Base-by-base conservation (phyloP, 2,329 filamentous ascomycete species). In the Zymoseptoria tritici region DNA sequence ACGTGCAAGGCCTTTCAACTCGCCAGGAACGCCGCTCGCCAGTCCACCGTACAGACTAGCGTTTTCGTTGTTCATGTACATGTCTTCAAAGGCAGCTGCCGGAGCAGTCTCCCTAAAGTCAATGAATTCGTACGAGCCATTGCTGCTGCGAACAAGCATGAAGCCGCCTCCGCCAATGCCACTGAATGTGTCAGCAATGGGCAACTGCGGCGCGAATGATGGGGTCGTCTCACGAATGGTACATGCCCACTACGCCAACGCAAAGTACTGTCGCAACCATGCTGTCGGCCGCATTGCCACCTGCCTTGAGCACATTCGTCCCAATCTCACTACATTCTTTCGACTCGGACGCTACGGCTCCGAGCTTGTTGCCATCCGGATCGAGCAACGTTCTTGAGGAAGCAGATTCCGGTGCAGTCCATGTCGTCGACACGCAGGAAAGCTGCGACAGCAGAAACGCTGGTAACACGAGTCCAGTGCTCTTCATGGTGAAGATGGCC, bases 121-220 rank as follows among this genome's bases (percentile, higher is more conserved):
- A 66, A 97, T 85, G 60, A 87, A 86, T 70, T 96, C 91, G 71
- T 92, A 95, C 19, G 79, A 79, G n/a, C 91, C 91, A 60, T 90
- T 79, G 16, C 83, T 77, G 36, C 84, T 51, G 26, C 65, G 56
- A 4, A 67, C 63, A 8, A 67, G 62, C 63, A 67, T 65, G 75
- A 97, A 97, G 2, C 93, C 93, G 49, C 93, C 93, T 6, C 93
- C 93, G 20, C 90, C 92, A 60, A 97, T 88, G 16, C 93, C 92
- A 49, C 76, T 73, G 55, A 72, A 73, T 24, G 6, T 9, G 22
- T 53, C 26, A 29, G 42, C 9, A 29, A 58, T 76, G 26, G 22
- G 52, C 42, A 49, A 54, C 19, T 19, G n/a, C 51, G 21, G 19
- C 55, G 26, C 13, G 19, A 49, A 21, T 22, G n/a, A n/a, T 16